phyloP scores from a whole-genome alignment of 1,139 yeast genomes.

The Yarrowia galli region DNA sequence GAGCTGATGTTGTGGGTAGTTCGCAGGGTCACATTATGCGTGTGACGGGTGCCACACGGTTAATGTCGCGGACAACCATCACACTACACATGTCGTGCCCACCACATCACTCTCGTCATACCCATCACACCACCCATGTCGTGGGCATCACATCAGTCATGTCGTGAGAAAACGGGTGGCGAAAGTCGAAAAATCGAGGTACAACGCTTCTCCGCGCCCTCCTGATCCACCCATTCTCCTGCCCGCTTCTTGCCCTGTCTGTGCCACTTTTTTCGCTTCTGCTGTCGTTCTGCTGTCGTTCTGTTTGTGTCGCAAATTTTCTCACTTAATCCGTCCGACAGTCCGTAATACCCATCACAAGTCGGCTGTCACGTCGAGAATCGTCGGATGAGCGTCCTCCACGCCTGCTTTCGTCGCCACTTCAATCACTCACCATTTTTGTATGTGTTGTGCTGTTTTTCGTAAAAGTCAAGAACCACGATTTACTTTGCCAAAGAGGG shows the following conservation, averaged over 20 bases:
- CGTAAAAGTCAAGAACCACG: constrained; percentile 32
- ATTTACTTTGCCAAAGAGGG: constrained; percentile 34
- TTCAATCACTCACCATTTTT: constrained; percentile 41
- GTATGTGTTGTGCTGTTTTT: constrained; percentile 39
- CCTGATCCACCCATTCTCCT: too few relatives aligned
- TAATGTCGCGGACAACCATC: neutral
- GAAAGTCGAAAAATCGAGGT: neutral
- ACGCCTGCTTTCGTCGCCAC: neutral
- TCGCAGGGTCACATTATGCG: neutral
- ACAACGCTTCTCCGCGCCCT: too few relatives aligned
- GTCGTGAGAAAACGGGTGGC: neutral
- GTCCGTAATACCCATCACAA: constrained; percentile 3
- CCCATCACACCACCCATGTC: neutral
- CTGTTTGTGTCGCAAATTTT: neutral
- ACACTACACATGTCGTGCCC: neutral
- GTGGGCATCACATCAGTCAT: neutral
- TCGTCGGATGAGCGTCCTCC: neutral
- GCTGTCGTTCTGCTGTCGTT: too few relatives aligned
- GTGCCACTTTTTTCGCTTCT: too few relatives aligned
- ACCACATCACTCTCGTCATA: too few relatives aligned
- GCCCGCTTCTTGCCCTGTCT: too few relatives aligned
- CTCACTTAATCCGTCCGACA: neutral
- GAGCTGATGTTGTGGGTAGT: neutral
- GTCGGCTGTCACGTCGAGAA: neutral
- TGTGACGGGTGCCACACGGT: neutral